phyloP scores from a whole-genome alignment of 208 protist genomes.

The Dictyostelium gargantuum region DNA sequence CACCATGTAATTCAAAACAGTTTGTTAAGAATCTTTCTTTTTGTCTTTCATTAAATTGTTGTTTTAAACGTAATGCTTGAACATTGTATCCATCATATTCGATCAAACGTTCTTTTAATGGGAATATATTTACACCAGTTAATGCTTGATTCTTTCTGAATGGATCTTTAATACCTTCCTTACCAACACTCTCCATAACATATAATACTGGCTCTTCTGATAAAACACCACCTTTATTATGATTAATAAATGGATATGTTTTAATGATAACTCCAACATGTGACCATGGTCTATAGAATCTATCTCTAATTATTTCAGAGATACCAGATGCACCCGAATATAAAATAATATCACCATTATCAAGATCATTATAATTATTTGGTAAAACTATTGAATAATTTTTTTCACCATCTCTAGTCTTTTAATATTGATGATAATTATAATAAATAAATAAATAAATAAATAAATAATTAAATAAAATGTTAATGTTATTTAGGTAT shows the following conservation, averaged over 20 bases:
- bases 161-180: background rate
- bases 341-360: conserved; percentile 42
- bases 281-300: conserved; percentile 15
- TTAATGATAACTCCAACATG: conserved; percentile 20
- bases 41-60: background rate
- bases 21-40: background rate
- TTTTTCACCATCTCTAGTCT: background rate
- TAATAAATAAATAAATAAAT: background rate
- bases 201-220: background rate
- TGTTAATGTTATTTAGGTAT: background rate
- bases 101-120: background rate
- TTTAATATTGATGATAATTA: background rate
- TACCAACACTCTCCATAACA: background rate
- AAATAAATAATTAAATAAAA: background rate
- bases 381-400: background rate
- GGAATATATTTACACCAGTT: background rate
- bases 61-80: background rate
- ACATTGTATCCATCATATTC: conserved; percentile 4
- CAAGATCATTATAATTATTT: background rate
- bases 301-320: background rate
- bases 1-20: background rate
- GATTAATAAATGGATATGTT: background rate
- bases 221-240: background rate
- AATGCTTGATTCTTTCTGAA: background rate
- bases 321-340: background rate